Conservation (phyloP, 1,284 basidiomycete species). For the Rhodotorula sp. region DNA sequence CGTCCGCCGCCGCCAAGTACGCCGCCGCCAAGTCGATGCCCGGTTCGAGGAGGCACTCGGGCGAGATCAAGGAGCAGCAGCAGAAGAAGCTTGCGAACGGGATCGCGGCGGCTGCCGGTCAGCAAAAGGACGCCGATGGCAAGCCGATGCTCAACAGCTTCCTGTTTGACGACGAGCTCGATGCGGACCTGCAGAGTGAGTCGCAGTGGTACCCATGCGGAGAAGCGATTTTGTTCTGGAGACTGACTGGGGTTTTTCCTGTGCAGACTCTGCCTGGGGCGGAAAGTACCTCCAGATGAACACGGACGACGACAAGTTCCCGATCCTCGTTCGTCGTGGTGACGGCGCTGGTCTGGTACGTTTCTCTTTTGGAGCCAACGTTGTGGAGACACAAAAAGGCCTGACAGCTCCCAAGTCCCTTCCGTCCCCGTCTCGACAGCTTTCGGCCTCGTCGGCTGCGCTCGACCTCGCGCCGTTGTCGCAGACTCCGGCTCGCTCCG, state of each 20-base stretch:
- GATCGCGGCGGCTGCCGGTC: constrained; percentile 6
- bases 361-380: not conserved
- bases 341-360: constrained; percentile 22
- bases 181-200: constrained; percentile 75
- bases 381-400: not conserved
- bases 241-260: not conserved
- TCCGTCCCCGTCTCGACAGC: constrained; percentile 33
- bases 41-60: constrained; percentile 36
- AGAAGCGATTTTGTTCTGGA: no score
- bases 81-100: constrained; percentile 15
- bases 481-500: constrained; percentile 59
- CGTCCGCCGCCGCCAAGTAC: constrained; percentile 8
- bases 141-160: constrained; percentile 52
- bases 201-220: constrained; percentile 43
- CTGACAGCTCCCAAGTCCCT: not conserved
- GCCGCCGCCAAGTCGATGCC: constrained; percentile 39
- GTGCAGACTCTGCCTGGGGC: constrained; percentile 56
- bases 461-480: constrained; percentile 86
- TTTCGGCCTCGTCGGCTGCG: constrained; percentile 86
- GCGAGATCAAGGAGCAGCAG: constrained; percentile 33
- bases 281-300: constrained; percentile 87
- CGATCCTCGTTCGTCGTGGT: constrained; percentile 53
- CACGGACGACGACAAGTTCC: constrained; percentile 79
- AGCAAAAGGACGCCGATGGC: constrained; percentile 33
- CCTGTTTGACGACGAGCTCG: constrained; percentile 83